Base-by-base conservation (phyloP, 345 rosid species). In the Eucalyptus tenuipes region DNA sequence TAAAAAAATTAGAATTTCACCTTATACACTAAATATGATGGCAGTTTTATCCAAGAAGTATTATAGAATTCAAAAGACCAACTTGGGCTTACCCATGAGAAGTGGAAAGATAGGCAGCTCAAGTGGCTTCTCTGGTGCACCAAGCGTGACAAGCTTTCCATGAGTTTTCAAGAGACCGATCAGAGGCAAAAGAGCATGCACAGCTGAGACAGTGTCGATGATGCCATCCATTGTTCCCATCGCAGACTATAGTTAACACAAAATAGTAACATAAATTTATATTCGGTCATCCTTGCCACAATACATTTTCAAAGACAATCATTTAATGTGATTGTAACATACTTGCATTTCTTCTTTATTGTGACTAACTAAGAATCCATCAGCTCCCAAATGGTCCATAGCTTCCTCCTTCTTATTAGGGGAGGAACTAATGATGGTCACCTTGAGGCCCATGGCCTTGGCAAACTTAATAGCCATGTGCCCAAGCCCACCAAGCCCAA, bases 401-500 rank as follows among this genome's bases (percentile, higher is more conserved):
- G 95, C 96, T 64, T 93, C 96, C 6, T 87, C 47, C 89, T 90
- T 92, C 90, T 94, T 94, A 53, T 8, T 59, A 8, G 92, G 91
- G 13, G 96, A 94, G 22, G 96, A 91, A 68, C 94, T 94, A 47
- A 93, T 93, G 3, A 93, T 92, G 1, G 93, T 93, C 49, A 94
- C 95, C 86, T 92, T 92, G 5, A 85, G 90, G 6, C 93, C 96
- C 87, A 93, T 85, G 5, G 93, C 96, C 90, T 94, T 94, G 16
- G 93, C 93, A 50, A 94, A 94, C 86, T 93, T 94, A 14, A 93
- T 92, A 4, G 93, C 95, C 49, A 94, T 88, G 48, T 94, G 94
- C n/a, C 95, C 95, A 1, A 92, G 90, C 6, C 96, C 94, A 44
- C 96, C 95, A 18, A 94, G 93, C n/a, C 95, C 95, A 31, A 92